These are phyloP conservation scores for Hyphochytrium catenoides DNA, from an alignment of 352 stramenopile genomes.

Conservation along the genomic window DNA sequence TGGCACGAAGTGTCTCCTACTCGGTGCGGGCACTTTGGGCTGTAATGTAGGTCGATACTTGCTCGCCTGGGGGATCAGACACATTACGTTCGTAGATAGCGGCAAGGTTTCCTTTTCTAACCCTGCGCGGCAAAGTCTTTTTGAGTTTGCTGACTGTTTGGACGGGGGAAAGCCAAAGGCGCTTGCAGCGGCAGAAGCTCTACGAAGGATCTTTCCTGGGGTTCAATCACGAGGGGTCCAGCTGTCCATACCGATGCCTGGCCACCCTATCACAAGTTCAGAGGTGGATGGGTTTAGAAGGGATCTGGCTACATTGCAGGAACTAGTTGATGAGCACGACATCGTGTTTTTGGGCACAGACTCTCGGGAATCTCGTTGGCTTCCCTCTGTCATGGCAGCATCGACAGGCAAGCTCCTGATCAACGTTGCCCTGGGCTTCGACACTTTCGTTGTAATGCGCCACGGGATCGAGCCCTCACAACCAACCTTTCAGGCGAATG, in stretches of 20 bases:
- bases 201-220: conserved; percentile 76
- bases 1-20: conserved; percentile 74
- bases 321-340: conserved; percentile 75
- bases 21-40: conserved; percentile 44
- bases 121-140: conserved; percentile 89
- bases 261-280: conserved; percentile 58
- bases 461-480: conserved; percentile 43
- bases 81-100: conserved; percentile 95
- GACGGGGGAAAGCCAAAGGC: conserved; percentile 70
- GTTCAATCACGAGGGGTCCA: conserved; percentile 58
- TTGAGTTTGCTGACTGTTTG: conserved; percentile 74
- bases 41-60: too few species aligned
- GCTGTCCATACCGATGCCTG: conserved; percentile 97
- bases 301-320: conserved; percentile 47
- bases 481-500: not conserved
- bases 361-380: conserved; percentile 91
- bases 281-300: conserved; percentile 30
- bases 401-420: conserved; percentile 69
- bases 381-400: conserved; percentile 84
- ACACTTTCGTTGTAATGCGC: conserved; percentile 94
- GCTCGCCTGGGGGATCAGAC: conserved; percentile 85
- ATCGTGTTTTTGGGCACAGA: conserved; percentile 94
- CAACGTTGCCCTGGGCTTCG: conserved; percentile 66
- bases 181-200: conserved; percentile 64
- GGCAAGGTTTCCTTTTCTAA: conserved; percentile 93